phyloP scores from a whole-genome alignment of 2,329 filamentous ascomycete species.

The Beauveria medogensis region DNA sequence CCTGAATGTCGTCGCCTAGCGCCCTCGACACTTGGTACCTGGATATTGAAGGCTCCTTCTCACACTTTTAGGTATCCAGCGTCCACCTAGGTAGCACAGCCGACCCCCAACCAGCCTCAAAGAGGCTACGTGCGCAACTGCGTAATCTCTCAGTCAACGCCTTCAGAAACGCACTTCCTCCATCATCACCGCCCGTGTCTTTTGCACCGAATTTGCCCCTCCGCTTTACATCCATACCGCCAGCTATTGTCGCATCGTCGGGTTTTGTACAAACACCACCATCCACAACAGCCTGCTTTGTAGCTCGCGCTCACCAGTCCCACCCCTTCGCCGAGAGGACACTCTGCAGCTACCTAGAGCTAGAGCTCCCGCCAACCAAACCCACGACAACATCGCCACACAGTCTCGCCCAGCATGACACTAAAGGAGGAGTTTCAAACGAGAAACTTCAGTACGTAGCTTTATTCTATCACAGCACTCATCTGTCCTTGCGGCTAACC shows the following conservation, averaged over 20 bases:
- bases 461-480: not conserved
- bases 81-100: not conserved
- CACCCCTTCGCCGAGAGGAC: constrained; percentile 2
- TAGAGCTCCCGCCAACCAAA: not conserved
- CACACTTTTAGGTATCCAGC: not conserved
- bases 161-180: not conserved
- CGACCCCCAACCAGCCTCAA: constrained; percentile 4
- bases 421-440: constrained; percentile 65
- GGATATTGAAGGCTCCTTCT: not conserved
- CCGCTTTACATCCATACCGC: not conserved
- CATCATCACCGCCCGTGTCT: not conserved
- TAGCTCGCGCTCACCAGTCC: not conserved
- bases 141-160: constrained; percentile 12
- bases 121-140: constrained; percentile 13
- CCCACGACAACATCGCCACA: not conserved
- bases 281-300: not conserved
- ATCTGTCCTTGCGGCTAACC: constrained; percentile 24
- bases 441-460: constrained; percentile 62
- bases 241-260: not conserved
- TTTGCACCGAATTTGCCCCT: not conserved
- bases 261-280: not conserved
- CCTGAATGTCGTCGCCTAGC: constrained; percentile 5
- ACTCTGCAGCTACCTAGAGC: not conserved
- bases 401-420: constrained; percentile 47
- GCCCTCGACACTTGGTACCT: not conserved